These are phyloP conservation scores for Hypoxylon sp. DNA, from an alignment of 2,329 filamentous ascomycete genomes.

Conservation along the genomic window DNA sequence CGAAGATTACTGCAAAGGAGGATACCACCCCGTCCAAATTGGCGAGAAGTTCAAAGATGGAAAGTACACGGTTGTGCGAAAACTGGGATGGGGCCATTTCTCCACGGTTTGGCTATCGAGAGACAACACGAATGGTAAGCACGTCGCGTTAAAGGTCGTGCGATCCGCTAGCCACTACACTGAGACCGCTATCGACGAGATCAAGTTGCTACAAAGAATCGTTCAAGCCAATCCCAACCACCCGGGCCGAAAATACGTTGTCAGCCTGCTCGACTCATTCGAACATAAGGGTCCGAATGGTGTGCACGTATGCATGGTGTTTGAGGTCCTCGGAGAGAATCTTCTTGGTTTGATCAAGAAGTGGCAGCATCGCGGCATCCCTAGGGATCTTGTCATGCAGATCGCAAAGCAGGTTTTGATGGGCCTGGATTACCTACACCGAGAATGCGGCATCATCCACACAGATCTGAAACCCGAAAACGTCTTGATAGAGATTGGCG, in stretches of 20 bases:
- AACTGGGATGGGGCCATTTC: conserved; percentile 98
- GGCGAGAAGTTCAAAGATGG: conserved; percentile 98
- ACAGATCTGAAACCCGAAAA: conserved; percentile 98
- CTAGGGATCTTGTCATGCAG: conserved; percentile 95
- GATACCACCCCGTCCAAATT: conserved; percentile 93
- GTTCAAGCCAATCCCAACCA: conserved; percentile 95
- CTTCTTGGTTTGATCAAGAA: conserved; percentile 94
- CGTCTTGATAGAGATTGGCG: conserved; percentile 97
- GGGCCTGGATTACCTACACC: conserved; percentile 93
- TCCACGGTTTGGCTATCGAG: conserved; percentile 90
- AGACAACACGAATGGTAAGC: conserved; percentile 88
- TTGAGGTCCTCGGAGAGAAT: conserved; percentile 96
- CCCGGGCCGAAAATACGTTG: conserved; percentile 92
- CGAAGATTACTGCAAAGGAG: conserved; percentile 99
- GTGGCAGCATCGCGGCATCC: conserved; percentile 97
- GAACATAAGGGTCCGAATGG: conserved; percentile 98
- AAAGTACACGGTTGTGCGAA: conserved; percentile 94
- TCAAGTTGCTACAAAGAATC: conserved; percentile 96
- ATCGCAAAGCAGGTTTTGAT: conserved; percentile 98
- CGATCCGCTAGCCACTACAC: conserved; percentile 98
- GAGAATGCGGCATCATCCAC: conserved; percentile 98
- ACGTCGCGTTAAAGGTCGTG: conserved; percentile 97
- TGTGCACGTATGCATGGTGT: conserved; percentile 98
- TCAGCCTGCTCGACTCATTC: conserved; percentile 95
- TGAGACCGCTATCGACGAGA: conserved; percentile 98